Percentiles rank a stretch among this genome's conserved stretches.
Conservation (phyloP, 352 stramenopile species). For the Phytopythium litorale region DNA sequence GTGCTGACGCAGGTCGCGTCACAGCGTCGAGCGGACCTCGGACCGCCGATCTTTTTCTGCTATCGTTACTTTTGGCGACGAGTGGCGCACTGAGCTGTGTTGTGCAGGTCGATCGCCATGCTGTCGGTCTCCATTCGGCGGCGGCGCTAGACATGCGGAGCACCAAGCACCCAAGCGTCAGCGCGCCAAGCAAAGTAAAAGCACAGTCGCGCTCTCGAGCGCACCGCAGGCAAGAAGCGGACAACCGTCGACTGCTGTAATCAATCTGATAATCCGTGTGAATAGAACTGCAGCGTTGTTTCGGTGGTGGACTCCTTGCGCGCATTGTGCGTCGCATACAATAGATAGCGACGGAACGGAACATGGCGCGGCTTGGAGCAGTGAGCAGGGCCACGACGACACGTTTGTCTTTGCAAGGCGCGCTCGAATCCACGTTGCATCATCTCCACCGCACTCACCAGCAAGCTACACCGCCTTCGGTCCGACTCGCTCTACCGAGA, state of each 20-base stretch:
- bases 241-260: not conserved
- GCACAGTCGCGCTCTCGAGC: too few relatives aligned
- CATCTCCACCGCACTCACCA: too few relatives aligned
- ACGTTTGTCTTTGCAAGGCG: too few relatives aligned
- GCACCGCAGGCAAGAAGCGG: not conserved
- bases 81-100: not conserved
- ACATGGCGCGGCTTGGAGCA: too few relatives aligned
- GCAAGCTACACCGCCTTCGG: too few relatives aligned
- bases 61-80: slow-evolving; percentile 14
- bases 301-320: not conserved
- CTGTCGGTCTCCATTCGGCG: not conserved
- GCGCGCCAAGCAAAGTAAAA: not conserved
- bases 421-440: too few relatives aligned
- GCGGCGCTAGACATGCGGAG: not conserved
- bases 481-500: too few relatives aligned
- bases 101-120: not conserved
- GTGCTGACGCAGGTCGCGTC: slow-evolving; percentile 1
- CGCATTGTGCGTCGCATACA: not conserved
- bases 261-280: not conserved
- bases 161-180: not conserved
- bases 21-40: not conserved
- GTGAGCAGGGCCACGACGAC: too few relatives aligned
- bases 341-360: too few relatives aligned
- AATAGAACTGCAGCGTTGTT: slow-evolving; percentile 2
- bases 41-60: slow-evolving; percentile 1